Conservation (phyloP, 805 yeast genomes). For the Saturnispora silvae region DNA sequence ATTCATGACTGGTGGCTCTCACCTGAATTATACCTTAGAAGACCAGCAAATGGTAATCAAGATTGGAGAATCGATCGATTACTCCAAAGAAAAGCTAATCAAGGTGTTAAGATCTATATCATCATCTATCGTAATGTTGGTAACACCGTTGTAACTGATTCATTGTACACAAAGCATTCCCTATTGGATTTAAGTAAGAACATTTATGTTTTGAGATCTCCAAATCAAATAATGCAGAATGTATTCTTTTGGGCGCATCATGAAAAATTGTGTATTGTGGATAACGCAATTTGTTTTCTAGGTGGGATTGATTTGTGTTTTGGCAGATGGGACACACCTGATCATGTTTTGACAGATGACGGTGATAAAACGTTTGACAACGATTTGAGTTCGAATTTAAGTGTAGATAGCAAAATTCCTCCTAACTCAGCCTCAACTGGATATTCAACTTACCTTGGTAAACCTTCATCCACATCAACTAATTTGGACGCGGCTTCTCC, state of each 20-base stretch:
- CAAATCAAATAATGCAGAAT: constrained; percentile 86
- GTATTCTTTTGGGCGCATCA: constrained; percentile 99
- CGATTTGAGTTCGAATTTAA: neutral
- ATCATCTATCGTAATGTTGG: constrained; percentile 93
- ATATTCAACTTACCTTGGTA: no score
- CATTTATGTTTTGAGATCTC: constrained; percentile 85
- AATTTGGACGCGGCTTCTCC: neutral
- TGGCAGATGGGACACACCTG: constrained; percentile 95
- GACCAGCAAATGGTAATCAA: constrained; percentile 94
- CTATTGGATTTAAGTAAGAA: constrained; percentile 76
- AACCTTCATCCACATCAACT: neutral
- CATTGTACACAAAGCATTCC: constrained; percentile 90
- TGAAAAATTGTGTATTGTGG: constrained; percentile 81
- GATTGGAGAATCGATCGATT: constrained; percentile 86
- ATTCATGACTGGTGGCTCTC: constrained; percentile 99
- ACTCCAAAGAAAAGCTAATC: constrained; percentile 79
- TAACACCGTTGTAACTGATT: constrained; percentile 84
- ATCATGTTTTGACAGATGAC: constrained; percentile 83
- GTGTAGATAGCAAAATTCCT: constrained; percentile 9
- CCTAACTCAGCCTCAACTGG: neutral
- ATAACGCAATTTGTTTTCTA: constrained; percentile 76
- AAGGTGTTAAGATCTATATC: constrained; percentile 89
- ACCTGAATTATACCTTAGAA: constrained; percentile 84
- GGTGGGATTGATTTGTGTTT: constrained; percentile 96
- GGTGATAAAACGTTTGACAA: constrained; percentile 6